Evolutionary conservation across 2,329 filamentous ascomycete genomes (phyloP), one percentile per base, ranked within the genome.

Genomic region (Alternaria infectoria): DNA sequence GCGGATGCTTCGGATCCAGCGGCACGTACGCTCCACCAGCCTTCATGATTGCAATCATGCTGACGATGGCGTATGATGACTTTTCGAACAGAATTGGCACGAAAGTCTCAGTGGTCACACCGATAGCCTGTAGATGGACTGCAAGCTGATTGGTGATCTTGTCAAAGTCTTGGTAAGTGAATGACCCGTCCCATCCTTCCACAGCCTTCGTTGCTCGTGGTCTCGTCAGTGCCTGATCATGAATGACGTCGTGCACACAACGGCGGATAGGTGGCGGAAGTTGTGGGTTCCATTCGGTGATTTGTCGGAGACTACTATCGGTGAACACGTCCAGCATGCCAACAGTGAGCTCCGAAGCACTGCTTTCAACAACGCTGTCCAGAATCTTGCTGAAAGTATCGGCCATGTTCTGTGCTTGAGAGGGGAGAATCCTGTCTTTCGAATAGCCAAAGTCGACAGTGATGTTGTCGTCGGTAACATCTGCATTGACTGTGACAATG

Each of bases 1-100:
- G 68, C 2, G 77, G 77, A 17, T 82, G 71, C 6, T 75, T 74
- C 1, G 81, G 77, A 13, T 83, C 80, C 0, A 83, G 62, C 0
- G 79, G 77, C 5, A 79, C 74, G 46, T 78, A 80, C 15, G 77
- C 76, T 8, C 72, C 77, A n/a, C 78, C 77, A 10, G 77, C 76
- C 59, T 80, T 80, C 74, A 79, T 75, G 65, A 79, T 75, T 2
- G 75, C 74, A 26, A 79, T 75, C 70, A 79, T 79, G 21, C 70
- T 68, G 19, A 80, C 64, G 46, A 79, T 70, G 15, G 73, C 71
- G 68, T 70, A 76, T 3, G 69, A 68, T 2, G 72, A 77, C 61
- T 80, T 80, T 17, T 79, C 77, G 59, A 80, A 77, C n/a, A 76
- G 59, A 19, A 80, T 75, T 9, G 77, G 76, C n/a, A 79, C 75